These are phyloP conservation scores for Xylaria castorea DNA, from an alignment of 495 filamentous ascomycete species.

Conservation along the genomic window DNA sequence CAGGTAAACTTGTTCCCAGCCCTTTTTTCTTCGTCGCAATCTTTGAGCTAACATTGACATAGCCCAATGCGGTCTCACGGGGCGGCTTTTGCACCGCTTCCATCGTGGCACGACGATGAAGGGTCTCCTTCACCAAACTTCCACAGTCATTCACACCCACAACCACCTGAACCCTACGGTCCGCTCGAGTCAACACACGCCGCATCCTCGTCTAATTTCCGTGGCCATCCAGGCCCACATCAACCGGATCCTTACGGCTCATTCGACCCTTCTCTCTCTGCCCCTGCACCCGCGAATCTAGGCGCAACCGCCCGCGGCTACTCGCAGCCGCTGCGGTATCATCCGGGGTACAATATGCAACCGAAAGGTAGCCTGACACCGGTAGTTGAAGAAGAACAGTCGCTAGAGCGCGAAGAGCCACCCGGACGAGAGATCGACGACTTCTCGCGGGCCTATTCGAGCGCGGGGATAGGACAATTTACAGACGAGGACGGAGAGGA, in stretches of 20 bases:
- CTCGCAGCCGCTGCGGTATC: conserved; percentile 39
- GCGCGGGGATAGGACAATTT: conserved; percentile 50
- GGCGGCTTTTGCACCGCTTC: conserved; percentile 41
- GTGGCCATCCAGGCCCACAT: conserved; percentile 18
- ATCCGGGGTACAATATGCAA: conserved; percentile 29
- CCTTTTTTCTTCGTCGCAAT: neutral
- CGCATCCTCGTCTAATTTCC: conserved; percentile 14
- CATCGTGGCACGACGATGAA: conserved; percentile 42
- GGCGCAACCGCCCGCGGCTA: conserved; percentile 27
- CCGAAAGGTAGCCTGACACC: conserved; percentile 38
- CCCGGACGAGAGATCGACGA: conserved; percentile 49
- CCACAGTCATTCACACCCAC: conserved; percentile 27
- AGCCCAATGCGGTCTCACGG: conserved; percentile 40
- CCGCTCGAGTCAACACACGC: conserved; percentile 25
- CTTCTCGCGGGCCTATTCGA: conserved; percentile 49
- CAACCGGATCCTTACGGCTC: conserved; percentile 16
- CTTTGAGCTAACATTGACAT: conserved; percentile 5
- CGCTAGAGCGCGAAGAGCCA: conserved; percentile 13
- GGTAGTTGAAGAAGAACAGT: conserved; percentile 35
- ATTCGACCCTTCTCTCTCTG: conserved; percentile 18
- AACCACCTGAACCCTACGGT: conserved; percentile 22
- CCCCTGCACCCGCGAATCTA: conserved; percentile 21
- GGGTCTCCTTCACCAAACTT: conserved; percentile 31
- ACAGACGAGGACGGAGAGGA: conserved; percentile 30
- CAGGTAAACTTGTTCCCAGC: conserved; percentile 34